phyloP scores from a whole-genome alignment of 2,329 filamentous ascomycete species.

The Scedosporium boydii region DNA sequence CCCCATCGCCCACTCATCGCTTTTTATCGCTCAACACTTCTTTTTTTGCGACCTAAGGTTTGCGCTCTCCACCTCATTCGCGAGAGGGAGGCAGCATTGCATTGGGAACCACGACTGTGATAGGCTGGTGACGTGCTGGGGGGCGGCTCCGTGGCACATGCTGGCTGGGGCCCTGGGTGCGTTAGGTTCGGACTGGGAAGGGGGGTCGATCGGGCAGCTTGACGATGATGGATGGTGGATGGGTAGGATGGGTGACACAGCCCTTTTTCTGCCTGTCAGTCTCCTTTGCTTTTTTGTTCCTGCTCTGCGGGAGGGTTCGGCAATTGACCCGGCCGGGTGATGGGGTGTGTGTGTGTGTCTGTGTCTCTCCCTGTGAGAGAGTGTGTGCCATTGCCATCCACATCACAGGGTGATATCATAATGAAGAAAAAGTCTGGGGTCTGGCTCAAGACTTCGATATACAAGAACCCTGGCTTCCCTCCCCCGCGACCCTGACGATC shows the following conservation, averaged over 20 bases:
- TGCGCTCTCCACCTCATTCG: not conserved
- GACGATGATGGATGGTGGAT: not conserved
- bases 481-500: not conserved
- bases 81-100: not conserved
- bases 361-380: too few species aligned
- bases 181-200: slow-evolving; percentile 1
- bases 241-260: not conserved
- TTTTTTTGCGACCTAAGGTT: not conserved
- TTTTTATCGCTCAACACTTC: not conserved
- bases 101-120: not conserved
- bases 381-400: not conserved
- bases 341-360: not conserved
- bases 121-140: not conserved
- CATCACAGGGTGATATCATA: not conserved
- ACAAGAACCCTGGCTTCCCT: not conserved
- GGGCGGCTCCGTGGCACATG: slow-evolving; percentile 3
- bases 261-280: not conserved
- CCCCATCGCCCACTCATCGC: not conserved
- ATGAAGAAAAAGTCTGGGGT: not conserved
- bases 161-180: not conserved
- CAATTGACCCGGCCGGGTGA: not conserved
- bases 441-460: not conserved
- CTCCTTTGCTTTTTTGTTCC: not conserved
- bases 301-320: not conserved
- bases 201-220: not conserved